Evolutionary conservation across 306 rosid genomes (phyloP), one percentile per base, ranked within the genome.

Genomic region (Sicyos baderoa): DNA sequence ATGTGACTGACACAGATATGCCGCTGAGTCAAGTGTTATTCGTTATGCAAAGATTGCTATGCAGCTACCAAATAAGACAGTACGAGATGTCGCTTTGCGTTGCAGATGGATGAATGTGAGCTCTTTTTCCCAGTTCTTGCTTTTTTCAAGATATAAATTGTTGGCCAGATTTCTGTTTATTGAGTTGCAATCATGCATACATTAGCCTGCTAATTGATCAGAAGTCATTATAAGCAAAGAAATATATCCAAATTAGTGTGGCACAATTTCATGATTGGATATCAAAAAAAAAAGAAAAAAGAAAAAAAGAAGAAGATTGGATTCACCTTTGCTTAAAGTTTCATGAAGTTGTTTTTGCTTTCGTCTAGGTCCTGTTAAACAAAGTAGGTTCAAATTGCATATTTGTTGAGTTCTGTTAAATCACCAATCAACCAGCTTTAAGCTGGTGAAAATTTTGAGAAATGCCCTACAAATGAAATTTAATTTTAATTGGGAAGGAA

Each of bases 101-200:
- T 86, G 89, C 74, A 84, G 97, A 83, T 93, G 99, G 99, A 93
- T 90, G 99, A 90, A 80, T 47, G 99, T 93, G 82, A 86, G 96
- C 65, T 74, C 18, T 68, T 53, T 59, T 58, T 65, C 73, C 17
- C 52, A 45, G 29, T 55, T 66, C 64, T 77, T 71, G 49, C 7
- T 18, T 25, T 25, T 32, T 25, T 63, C n/a, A 42, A 25, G 45
- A 6, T 72, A 23, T 40, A 59, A 49, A 18, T 11, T 16, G 4
- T 53, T 53, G 11, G 37, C 9, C 53, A 32, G 16, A 9, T 29
- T 16, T 14, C 15, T 32, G 25, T 5, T 54, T 4, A 32, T 35
- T 35, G 37, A 27, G 7, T 51, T 35, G 40, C 40, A 17, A 69
- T 48, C 44, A 23, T 68, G 59, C n/a, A 18, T 64, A 64, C 70